A percentile compares a stretch with the other conserved stretches of the same genome.
Conservation (phyloP, 2,329 filamentous ascomycete species). For the Podosphaera xanthii region DNA sequence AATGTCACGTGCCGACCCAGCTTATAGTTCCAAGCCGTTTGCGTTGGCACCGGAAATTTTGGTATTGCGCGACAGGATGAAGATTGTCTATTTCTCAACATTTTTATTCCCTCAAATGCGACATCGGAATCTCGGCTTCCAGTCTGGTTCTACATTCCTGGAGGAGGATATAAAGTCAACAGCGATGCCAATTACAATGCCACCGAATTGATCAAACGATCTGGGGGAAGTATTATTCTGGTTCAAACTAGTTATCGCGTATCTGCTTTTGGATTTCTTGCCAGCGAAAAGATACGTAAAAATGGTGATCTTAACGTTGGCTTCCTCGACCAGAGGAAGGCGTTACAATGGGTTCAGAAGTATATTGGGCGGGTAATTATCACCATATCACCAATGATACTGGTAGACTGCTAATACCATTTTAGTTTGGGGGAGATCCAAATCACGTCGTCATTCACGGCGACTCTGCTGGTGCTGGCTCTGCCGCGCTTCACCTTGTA, state of each 20-base stretch:
- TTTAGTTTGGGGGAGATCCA: slow-evolving; percentile 14
- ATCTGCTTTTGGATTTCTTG: slow-evolving; percentile 13
- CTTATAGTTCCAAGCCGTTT: not conserved
- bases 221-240: slow-evolving; percentile 18
- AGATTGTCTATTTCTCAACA: slow-evolving; percentile 18
- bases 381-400: not conserved
- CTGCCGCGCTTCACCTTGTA: slow-evolving; percentile 23
- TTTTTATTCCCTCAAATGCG: slow-evolving; percentile 10
- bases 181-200: slow-evolving; percentile 21
- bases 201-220: slow-evolving; percentile 19
- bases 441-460: slow-evolving; percentile 21
- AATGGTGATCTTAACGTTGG: slow-evolving; percentile 1
- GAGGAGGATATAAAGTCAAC: slow-evolving; percentile 21
- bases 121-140: slow-evolving; percentile 14
- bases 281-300: slow-evolving; percentile 1
- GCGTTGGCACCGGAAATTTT: not conserved
- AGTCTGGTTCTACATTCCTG: slow-evolving; percentile 22
- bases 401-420: not conserved
- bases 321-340: slow-evolving; percentile 1
- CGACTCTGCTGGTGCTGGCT: slow-evolving; percentile 21
- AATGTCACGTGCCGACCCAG: not conserved
- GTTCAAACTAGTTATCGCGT: slow-evolving; percentile 24
- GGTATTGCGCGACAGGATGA: slow-evolving; percentile 5
- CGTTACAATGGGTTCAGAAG: slow-evolving; percentile 1
- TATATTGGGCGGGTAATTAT: not conserved